These are phyloP conservation scores for Geotrichum europaeum DNA, from an alignment of 1,139 yeast genomes.

Conservation along the genomic window DNA sequence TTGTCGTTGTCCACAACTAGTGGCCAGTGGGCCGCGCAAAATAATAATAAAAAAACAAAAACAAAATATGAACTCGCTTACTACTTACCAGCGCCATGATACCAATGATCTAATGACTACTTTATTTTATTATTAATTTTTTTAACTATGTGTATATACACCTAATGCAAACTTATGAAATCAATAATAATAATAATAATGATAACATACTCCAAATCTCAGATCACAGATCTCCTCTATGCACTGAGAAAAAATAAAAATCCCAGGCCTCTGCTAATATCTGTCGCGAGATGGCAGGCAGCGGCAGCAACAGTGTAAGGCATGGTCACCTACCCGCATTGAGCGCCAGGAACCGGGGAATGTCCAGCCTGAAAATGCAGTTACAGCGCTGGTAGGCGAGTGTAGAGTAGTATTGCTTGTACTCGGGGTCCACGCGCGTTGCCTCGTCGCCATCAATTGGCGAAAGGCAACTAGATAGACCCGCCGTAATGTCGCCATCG, in stretches of 20 bases:
- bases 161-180: background rate
- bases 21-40: too few relatives aligned
- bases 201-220: background rate
- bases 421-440: constrained; percentile 1
- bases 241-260: background rate
- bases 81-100: background rate
- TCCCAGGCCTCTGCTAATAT: background rate
- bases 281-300: background rate
- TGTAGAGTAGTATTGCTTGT: constrained; percentile 6
- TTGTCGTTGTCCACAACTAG: too few relatives aligned
- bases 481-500: background rate
- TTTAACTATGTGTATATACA: background rate
- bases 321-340: background rate
- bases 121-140: background rate
- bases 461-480: background rate
- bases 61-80: background rate
- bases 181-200: background rate
- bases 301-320: background rate
- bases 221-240: background rate
- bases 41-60: too few relatives aligned
- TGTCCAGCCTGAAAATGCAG: constrained; percentile 6
- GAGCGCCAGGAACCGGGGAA: background rate
- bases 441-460: constrained; percentile 8
- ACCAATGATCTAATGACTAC: background rate
- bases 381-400: constrained; percentile 5